Evolutionary conservation across 176 grass and related monocot species (phyloP).

Genomic region (Cenchrus fungigraminus): DNA sequence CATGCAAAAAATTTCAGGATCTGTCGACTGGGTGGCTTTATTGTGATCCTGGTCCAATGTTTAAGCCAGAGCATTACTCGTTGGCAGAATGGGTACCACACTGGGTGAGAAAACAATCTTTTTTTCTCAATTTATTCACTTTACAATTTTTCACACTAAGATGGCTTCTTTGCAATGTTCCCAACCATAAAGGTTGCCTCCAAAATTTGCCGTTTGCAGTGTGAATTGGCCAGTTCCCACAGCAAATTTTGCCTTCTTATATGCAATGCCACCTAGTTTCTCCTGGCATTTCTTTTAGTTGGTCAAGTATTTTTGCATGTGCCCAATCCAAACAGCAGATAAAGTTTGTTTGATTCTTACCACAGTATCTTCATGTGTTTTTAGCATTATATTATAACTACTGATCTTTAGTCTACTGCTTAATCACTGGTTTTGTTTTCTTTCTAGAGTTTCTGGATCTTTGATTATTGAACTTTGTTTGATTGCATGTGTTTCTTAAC

Average conservation of each 20-base stretch:
- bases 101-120: conserved; percentile 58
- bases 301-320: no score
- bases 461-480: conserved; percentile 12
- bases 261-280: no score
- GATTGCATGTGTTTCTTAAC: conserved; percentile 46
- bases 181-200: background rate
- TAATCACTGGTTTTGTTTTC: background rate
- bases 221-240: no score
- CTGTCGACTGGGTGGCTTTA: conserved; percentile 90
- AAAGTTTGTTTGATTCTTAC: background rate
- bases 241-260: no score
- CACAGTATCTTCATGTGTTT: background rate
- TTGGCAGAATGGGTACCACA: conserved; percentile 62
- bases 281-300: no score
- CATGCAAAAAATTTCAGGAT: conserved; percentile 63
- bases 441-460: conserved; percentile 34
- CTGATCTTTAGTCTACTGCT: background rate
- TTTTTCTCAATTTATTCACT: conserved; percentile 27
- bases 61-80: conserved; percentile 77
- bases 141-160: conserved; percentile 17
- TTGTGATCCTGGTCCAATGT: conserved; percentile 91
- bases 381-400: background rate
- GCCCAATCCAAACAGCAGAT: background rate
- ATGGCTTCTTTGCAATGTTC: background rate
- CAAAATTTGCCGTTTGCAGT: background rate